phyloP scores from a whole-genome alignment of 1,284 basidiomycete genomes.

The Ganoderma boninense region DNA sequence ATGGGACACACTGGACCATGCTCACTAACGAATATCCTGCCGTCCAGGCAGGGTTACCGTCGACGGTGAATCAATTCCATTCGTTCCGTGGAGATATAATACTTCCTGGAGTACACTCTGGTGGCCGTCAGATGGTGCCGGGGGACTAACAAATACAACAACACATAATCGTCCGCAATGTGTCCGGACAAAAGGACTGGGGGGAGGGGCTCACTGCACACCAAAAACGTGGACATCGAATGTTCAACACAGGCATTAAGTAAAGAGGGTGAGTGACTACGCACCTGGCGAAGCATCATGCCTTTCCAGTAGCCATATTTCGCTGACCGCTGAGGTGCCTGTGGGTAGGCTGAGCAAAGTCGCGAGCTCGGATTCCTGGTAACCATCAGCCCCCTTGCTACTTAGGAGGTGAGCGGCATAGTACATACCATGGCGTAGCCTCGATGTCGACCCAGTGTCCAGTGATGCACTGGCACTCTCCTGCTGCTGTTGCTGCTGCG shows the following conservation, averaged over 20 bases:
- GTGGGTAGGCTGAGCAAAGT: conserved; percentile 38
- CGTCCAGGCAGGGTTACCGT: not conserved
- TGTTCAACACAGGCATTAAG: not conserved
- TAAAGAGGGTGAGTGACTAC: not conserved
- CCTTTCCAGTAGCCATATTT: conserved; percentile 26
- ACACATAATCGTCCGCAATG: conserved; percentile 8
- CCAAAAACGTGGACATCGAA: not conserved
- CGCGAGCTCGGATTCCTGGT: conserved; percentile 40
- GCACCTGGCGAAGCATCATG: conserved; percentile 7
- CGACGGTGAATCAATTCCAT: not conserved
- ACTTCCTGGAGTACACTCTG: conserved; percentile 5
- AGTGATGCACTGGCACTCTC: conserved; percentile 17
- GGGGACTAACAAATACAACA: not conserved
- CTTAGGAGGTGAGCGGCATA: not conserved
- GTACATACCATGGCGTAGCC: conserved; percentile 31
- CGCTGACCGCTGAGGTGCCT: conserved; percentile 28
- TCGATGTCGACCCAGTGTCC: conserved; percentile 22
- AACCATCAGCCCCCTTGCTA: conserved; percentile 4
- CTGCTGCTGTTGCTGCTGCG: conserved; percentile 10
- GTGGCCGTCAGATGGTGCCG: conserved; percentile 3
- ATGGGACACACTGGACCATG: not conserved
- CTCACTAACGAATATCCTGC: not conserved
- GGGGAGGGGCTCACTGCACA: not conserved
- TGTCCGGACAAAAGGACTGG: not conserved
- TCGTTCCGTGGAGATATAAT: not conserved